These are phyloP conservation scores for Backusella australiensis DNA, from an alignment of 192 early-diverging fungal genomes.

Conservation along the genomic window DNA sequence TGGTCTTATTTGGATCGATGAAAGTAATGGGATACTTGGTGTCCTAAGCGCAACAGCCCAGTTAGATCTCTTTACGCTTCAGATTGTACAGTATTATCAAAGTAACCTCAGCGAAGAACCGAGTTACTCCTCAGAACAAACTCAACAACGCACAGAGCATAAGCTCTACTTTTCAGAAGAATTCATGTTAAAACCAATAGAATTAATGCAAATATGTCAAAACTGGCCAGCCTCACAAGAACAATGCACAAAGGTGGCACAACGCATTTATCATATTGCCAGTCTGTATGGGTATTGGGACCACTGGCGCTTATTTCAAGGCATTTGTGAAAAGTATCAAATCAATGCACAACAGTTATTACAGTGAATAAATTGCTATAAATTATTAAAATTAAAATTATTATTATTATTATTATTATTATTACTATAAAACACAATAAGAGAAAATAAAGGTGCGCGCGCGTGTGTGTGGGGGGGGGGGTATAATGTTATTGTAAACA, in stretches of 20 bases:
- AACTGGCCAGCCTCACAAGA: conserved; percentile 13
- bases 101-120: not conserved
- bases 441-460: not conserved
- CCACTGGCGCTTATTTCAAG: conserved; percentile 21
- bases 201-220: conserved; percentile 17
- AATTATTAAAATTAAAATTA: not conserved
- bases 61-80: not conserved
- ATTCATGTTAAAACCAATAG: not conserved
- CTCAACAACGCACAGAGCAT: not conserved
- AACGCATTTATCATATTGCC: conserved; percentile 14
- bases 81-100: conserved; percentile 10
- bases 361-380: not conserved
- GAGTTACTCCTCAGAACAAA: not conserved
- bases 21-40: not conserved
- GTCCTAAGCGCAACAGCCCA: not conserved
- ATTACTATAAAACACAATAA: not conserved
- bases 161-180: not conserved
- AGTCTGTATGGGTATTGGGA: conserved; percentile 27
- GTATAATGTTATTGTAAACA: not conserved
- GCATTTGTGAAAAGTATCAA: conserved; percentile 23
- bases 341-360: conserved; percentile 17
- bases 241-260: not conserved
- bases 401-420: not conserved
- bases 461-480: not conserved
- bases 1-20: not conserved